phyloP scores from a whole-genome alignment of 2,329 filamentous ascomycete species.

The Capronia americana region DNA sequence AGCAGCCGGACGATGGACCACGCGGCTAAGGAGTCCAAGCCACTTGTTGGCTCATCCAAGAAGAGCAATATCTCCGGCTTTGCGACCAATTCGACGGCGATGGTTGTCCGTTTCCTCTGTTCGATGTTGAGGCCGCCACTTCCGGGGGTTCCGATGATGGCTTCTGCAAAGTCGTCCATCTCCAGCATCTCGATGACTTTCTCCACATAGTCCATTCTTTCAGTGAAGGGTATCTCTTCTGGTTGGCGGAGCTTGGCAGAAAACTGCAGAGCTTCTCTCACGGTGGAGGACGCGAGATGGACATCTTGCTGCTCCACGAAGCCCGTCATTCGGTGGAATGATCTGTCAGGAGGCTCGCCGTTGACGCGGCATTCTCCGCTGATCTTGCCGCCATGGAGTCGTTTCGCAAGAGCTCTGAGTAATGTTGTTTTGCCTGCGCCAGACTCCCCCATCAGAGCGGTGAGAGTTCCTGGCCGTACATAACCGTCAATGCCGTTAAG shows the following conservation, averaged over 20 bases:
- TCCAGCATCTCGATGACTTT: too few species aligned
- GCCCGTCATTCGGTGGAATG: constrained; percentile 88
- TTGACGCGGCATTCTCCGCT: constrained; percentile 83
- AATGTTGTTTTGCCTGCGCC: background rate
- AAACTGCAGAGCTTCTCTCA: background rate
- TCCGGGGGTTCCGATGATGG: too few species aligned
- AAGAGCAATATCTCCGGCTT: constrained; percentile 65
- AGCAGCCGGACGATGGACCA: constrained; percentile 69
- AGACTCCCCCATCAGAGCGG: background rate
- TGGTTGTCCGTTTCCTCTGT: too few species aligned
- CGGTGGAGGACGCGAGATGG: background rate
- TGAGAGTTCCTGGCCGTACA: background rate
- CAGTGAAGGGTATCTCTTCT: too few species aligned
- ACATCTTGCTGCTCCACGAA: constrained; percentile 93
- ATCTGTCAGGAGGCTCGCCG: constrained; percentile 72
- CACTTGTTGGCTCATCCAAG: constrained; percentile 66
- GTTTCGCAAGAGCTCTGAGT: background rate
- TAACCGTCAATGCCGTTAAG: background rate
- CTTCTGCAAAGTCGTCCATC: too few species aligned
- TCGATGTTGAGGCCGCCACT: too few species aligned
- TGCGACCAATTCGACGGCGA: too few species aligned
- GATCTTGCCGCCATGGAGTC: background rate
- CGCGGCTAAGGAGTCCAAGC: constrained; percentile 68
- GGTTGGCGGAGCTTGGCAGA: background rate
- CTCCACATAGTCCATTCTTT: too few species aligned